These are phyloP conservation scores for Trichosporon coremiiforme DNA, from an alignment of 1,284 basidiomycete species.

Conservation along the genomic window DNA sequence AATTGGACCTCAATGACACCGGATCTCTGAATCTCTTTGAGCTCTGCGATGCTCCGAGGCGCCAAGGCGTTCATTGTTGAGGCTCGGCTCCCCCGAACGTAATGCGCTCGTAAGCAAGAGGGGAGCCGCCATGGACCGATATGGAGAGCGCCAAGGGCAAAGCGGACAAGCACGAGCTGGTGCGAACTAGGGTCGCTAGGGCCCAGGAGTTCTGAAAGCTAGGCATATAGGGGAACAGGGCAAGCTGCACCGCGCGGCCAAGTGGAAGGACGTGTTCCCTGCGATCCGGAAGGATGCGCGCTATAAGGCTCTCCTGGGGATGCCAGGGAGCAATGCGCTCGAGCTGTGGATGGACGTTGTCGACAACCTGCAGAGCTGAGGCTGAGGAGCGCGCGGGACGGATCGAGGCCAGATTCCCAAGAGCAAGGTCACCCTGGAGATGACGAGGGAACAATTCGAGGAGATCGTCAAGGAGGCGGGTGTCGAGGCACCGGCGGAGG, in stretches of 20 bases:
- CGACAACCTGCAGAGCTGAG: conserved; percentile 79
- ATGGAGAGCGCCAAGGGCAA: too few relatives aligned
- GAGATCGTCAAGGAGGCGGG: conserved; percentile 58
- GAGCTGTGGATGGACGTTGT: conserved; percentile 96
- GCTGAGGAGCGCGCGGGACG: conserved; percentile 72
- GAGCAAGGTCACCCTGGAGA: conserved; percentile 56
- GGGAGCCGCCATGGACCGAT: neutral
- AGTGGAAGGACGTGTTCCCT: conserved; percentile 88
- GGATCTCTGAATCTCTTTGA: neutral
- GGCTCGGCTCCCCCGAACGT: neutral
- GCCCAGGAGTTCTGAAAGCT: neutral
- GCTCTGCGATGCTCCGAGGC: neutral
- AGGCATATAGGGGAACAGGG: conserved; percentile 58
- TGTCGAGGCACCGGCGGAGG: conserved; percentile 57
- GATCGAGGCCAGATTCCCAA: conserved; percentile 57
- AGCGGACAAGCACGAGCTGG: neutral
- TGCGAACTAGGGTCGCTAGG: neutral
- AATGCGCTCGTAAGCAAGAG: neutral
- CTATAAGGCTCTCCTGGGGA: conserved; percentile 83
- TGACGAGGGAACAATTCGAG: conserved; percentile 61
- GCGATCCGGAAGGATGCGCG: conserved; percentile 73
- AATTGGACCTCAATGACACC: conserved; percentile 1
- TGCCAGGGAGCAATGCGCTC: conserved; percentile 87
- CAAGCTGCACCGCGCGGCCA: conserved; percentile 74
- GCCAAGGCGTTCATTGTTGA: neutral